A percentile compares a stretch with the other conserved stretches of the same genome.
Evolutionary conservation across 1,139 yeast genomes (phyloP).

Genomic region (Insectozyma bohioensis): DNA sequence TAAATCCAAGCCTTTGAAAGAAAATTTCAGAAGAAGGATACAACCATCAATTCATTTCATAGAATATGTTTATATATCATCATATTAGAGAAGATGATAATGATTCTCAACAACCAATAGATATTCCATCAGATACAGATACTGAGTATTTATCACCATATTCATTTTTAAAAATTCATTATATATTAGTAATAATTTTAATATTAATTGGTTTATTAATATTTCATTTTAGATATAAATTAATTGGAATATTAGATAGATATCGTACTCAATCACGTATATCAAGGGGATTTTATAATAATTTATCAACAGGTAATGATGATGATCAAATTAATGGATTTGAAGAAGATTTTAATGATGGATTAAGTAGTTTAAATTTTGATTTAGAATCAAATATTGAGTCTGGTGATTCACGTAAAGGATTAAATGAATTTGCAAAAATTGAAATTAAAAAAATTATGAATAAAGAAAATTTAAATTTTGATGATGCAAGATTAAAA

Average conservation of each 20-base stretch:
- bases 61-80: too few species aligned
- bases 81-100: too few species aligned
- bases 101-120: too few species aligned
- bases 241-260: slow-evolving; percentile 25
- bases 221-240: slow-evolving; percentile 26
- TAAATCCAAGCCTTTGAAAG: too few species aligned
- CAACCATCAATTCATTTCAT: too few species aligned
- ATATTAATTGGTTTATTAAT: slow-evolving; percentile 5
- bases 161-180: slow-evolving; percentile 7
- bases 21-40: too few species aligned
- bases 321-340: slow-evolving; percentile 33
- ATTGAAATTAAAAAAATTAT: slow-evolving; percentile 52
- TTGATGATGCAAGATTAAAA: slow-evolving; percentile 69
- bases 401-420: slow-evolving; percentile 53
- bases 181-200: slow-evolving; percentile 4
- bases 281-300: slow-evolving; percentile 17
- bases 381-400: slow-evolving; percentile 50
- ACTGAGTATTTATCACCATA: too few species aligned
- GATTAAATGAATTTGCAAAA: slow-evolving; percentile 59
- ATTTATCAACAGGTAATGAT: slow-evolving; percentile 11
- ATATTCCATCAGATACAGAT: too few species aligned
- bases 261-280: slow-evolving; percentile 24
- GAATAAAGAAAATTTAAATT: slow-evolving; percentile 47
- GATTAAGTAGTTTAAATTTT: slow-evolving; percentile 61
- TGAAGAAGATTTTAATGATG: slow-evolving; percentile 61